These are phyloP conservation scores for Ceratocystis alfenasii DNA, from an alignment of 2,329 filamentous ascomycete species.

Conservation along the genomic window DNA sequence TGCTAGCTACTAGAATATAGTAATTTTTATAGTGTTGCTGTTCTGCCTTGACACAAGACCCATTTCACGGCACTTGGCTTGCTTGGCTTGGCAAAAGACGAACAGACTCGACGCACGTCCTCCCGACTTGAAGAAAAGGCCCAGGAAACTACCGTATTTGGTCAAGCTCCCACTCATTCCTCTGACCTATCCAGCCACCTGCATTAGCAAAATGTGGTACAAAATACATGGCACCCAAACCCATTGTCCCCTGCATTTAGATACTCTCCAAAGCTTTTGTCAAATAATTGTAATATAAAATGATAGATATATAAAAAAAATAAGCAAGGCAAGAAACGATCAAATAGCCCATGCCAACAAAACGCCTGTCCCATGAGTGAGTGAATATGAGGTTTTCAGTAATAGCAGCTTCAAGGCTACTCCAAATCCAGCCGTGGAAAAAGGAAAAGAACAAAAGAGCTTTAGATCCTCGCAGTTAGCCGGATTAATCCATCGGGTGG, in stretches of 20 bases:
- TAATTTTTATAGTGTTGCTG: too few species aligned
- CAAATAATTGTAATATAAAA: background rate
- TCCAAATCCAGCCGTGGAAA: constrained; percentile 10
- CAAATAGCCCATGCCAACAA: constrained; percentile 8
- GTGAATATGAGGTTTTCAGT: constrained; percentile 14
- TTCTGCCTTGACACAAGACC: background rate
- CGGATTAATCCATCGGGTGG: background rate
- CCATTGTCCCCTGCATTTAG: too few species aligned
- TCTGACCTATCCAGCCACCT: background rate
- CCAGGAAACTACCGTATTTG: constrained; percentile 2
- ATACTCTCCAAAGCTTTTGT: too few species aligned
- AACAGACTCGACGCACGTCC: background rate
- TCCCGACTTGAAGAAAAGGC: constrained; percentile 2
- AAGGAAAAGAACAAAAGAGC: constrained; percentile 2
- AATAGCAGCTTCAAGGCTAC: constrained; percentile 7
- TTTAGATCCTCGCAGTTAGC: background rate
- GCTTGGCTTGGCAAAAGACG: background rate
- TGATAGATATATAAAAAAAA: background rate
- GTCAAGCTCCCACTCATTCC: background rate
- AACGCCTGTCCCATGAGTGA: constrained; percentile 21
- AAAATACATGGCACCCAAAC: background rate
- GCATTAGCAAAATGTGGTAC: background rate
- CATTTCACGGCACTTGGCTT: background rate
- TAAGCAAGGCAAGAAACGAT: constrained; percentile 5
- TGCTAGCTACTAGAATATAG: too few species aligned